These are phyloP conservation scores for Stachybotrys elegans DNA, from an alignment of 2,329 filamentous ascomycete species.

Conservation along the genomic window DNA sequence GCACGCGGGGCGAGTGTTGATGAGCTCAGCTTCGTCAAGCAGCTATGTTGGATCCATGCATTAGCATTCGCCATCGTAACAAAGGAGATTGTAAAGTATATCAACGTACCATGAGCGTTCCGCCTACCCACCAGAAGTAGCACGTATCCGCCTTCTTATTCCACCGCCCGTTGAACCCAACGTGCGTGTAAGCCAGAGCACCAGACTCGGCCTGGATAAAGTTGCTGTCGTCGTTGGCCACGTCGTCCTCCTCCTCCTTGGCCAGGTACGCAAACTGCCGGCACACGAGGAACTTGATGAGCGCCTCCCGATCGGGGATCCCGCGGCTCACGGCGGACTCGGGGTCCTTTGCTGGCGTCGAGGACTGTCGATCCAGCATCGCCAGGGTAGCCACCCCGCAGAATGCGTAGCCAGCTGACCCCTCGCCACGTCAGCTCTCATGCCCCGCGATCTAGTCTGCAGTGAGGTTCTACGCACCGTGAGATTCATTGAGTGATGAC, in stretches of 20 bases:
- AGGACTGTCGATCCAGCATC: conserved; percentile 58
- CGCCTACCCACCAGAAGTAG: conserved; percentile 89
- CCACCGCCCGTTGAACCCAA: conserved; percentile 83
- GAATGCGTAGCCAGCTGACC: conserved; percentile 84
- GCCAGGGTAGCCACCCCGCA: conserved; percentile 76
- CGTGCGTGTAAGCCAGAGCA: conserved; percentile 35
- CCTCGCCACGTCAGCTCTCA: no score
- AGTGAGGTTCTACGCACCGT: conserved; percentile 67
- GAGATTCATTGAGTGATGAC: conserved; percentile 72
- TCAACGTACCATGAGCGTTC: conserved; percentile 46
- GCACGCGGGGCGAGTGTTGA: conserved; percentile 58
- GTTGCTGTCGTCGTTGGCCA: conserved; percentile 38
- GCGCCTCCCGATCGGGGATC: conserved; percentile 22
- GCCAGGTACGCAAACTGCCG: conserved; percentile 60
- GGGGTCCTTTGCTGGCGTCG: conserved; percentile 7
- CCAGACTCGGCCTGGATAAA: conserved; percentile 29
- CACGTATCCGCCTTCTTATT: conserved; percentile 95
- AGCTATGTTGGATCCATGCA: conserved; percentile 34
- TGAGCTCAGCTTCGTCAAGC: conserved; percentile 50
- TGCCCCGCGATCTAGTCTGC: no score
- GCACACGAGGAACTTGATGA: conserved; percentile 54
- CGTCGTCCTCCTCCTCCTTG: conserved; percentile 36
- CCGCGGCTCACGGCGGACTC: conserved; percentile 28
- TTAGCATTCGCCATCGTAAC: not conserved
- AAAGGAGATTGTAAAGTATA: no score